These are phyloP conservation scores for Stygiomarasmius scandens DNA, from an alignment of 1,284 basidiomycete genomes.

Conservation along the genomic window DNA sequence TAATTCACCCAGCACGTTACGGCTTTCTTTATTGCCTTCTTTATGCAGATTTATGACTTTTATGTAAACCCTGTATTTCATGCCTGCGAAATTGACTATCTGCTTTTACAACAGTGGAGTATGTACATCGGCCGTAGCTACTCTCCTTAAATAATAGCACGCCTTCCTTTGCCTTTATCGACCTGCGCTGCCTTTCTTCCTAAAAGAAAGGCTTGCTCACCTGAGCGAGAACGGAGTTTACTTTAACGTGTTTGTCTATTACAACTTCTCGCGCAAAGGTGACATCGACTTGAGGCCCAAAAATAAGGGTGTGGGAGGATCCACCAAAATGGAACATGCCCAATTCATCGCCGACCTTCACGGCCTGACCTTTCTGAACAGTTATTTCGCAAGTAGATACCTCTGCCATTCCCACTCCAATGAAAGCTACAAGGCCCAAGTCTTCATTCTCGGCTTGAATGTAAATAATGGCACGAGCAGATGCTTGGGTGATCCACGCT, in stretches of 20 bases:
- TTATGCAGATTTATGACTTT: too few relatives aligned
- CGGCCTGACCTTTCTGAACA: constrained; percentile 31
- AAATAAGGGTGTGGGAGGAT: constrained; percentile 39
- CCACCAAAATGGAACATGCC: constrained; percentile 57
- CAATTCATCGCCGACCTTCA: constrained; percentile 34
- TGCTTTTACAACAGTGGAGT: too few relatives aligned
- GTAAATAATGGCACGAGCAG: constrained; percentile 52
- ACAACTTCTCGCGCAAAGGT: not conserved
- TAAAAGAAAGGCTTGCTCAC: too few relatives aligned
- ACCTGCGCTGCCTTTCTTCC: too few relatives aligned
- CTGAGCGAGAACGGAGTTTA: too few relatives aligned
- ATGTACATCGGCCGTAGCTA: too few relatives aligned
- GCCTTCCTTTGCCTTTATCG: too few relatives aligned
- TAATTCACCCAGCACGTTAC: too few relatives aligned
- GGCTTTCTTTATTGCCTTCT: too few relatives aligned
- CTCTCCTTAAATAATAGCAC: too few relatives aligned
- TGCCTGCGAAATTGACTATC: too few relatives aligned
- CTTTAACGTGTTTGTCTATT: not conserved
- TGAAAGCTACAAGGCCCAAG: constrained; percentile 53
- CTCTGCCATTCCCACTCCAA: constrained; percentile 59
- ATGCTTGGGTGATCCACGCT: constrained; percentile 31
- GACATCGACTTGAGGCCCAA: constrained; percentile 22
- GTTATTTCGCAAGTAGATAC: constrained; percentile 52
- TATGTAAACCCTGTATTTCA: too few relatives aligned
- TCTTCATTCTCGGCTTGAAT: constrained; percentile 52